Evolutionary conservation across 1,284 basidiomycete genomes (phyloP).

Genomic region (Boletus sp.): DNA sequence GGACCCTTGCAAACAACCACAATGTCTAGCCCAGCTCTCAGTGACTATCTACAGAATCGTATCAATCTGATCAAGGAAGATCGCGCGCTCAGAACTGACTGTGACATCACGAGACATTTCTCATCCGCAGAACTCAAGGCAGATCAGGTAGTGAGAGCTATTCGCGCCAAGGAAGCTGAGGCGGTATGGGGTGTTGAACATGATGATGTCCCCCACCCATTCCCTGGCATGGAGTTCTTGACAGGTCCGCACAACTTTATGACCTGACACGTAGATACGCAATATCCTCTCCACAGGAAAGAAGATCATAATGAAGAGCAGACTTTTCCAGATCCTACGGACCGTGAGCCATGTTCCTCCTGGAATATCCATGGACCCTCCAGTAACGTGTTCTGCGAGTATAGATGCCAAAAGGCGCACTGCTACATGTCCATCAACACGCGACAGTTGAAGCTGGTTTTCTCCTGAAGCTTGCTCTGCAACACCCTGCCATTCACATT

Average conservation of each 20-base stretch:
- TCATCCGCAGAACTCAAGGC: conserved; percentile 48
- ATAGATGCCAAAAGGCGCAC: conserved; percentile 72
- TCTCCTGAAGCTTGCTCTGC: conserved; percentile 51
- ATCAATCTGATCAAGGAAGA: conserved; percentile 51
- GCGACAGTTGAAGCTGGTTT: conserved; percentile 58
- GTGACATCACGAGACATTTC: conserved; percentile 20
- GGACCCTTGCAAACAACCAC: neutral
- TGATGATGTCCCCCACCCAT: conserved; percentile 53
- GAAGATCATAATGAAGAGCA: conserved; percentile 52
- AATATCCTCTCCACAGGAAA: conserved; percentile 41
- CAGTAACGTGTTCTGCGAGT: neutral
- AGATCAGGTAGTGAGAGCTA: conserved; percentile 50
- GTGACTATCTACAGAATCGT: conserved; percentile 43
- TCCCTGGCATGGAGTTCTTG: conserved; percentile 74
- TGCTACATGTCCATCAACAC: conserved; percentile 70
- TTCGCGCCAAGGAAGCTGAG: conserved; percentile 51
- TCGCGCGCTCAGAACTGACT: conserved; percentile 43
- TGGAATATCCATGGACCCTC: neutral
- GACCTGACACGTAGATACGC: neutral
- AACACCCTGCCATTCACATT: conserved; percentile 59
- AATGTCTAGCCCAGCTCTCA: conserved; percentile 18
- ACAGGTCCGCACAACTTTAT: conserved; percentile 43
- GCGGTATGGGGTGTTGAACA: conserved; percentile 56
- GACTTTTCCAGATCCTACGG: conserved; percentile 54
- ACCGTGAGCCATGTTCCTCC: conserved; percentile 39